Evolutionary conservation across 1,284 basidiomycete genomes (phyloP), one percentile per base, ranked within the genome.

Genomic region (Ustilago loliicola): DNA sequence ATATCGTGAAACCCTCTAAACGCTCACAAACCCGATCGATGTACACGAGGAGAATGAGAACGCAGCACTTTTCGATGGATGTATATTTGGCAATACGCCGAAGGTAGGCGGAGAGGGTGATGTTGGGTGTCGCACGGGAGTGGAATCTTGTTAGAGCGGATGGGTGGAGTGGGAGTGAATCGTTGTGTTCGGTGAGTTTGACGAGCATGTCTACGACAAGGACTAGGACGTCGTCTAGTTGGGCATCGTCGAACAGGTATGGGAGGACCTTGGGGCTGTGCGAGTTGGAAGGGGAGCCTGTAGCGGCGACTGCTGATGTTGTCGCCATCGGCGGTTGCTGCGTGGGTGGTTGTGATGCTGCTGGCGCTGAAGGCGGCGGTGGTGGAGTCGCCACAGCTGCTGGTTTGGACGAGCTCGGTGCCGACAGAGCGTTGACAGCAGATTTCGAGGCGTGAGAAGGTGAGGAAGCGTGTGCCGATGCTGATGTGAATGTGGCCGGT

Each of bases 61-160:
- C 72, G 61, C 85, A 85, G 30, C 82, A 79, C 54, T 86, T 86
- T 27, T 86, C 85, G 53, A 86, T 66, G 1, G 81, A 81, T 0
- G 85, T 86, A 70, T 86, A 86, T 51, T 79, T 80, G 2, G 83
- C 83, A n/a, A 86, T 85, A 25, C 85, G 83, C 3, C 79, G 78
- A 25, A 86, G 68, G 55, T 86, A 86, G 10, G 83, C 78, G 5
- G 71, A 72, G 7, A 86, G 75, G 21, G 78, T 75, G 60, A 86
- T 86, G 48, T 75, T 80, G 56, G 85, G 85, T 7, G 84, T 80
- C 3, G 84, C 85, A 9, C 85, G 69, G 0, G 85, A 86, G 59
- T 86, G 85, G 65, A 86, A 86, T 13, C 85, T 80, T 2, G 85
- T 86, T 1, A 86, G 73, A 1, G 81, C 77, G 27, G 85, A 80